Evolutionary conservation across 169 alveolate genomes (phyloP).

Genomic region (Plasmodium gonderi): DNA sequence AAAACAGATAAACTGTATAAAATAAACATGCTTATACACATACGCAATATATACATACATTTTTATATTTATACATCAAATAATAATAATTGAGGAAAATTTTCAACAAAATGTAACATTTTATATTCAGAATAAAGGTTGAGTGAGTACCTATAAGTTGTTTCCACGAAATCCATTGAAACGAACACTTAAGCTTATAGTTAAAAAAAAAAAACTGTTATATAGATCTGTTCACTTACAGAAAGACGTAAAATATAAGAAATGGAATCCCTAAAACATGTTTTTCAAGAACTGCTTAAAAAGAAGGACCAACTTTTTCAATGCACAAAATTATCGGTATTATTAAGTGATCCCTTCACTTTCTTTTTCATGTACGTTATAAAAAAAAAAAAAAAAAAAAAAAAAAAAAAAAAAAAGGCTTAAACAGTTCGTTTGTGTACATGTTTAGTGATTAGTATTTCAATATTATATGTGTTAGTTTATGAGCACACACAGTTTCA

Average conservation of each 20-base stretch:
- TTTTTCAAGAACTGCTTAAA: background rate
- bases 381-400: no score
- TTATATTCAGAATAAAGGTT: background rate
- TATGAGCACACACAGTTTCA: no score
- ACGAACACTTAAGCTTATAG: background rate
- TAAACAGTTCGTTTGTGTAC: no score
- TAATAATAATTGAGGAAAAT: background rate
- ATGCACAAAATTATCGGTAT: background rate
- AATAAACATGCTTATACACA: background rate
- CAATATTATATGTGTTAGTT: no score
- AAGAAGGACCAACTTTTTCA: conserved; percentile 7
- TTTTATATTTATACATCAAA: background rate
- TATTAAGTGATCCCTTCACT: conserved; percentile 27
- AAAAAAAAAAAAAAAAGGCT: no score
- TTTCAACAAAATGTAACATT: background rate
- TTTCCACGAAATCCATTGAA: background rate
- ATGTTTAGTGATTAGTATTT: no score
- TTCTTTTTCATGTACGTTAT: conserved; percentile 29
- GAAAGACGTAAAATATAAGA: background rate
- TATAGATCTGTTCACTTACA: background rate
- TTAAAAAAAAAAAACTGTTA: background rate
- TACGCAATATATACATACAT: conserved; percentile 5
- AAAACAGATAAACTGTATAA: background rate
- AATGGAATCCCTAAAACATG: conserved; percentile 15
- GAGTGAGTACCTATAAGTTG: background rate